Conservation (phyloP, 345 rosid genomes). For the Eucalyptus viminalis region DNA sequence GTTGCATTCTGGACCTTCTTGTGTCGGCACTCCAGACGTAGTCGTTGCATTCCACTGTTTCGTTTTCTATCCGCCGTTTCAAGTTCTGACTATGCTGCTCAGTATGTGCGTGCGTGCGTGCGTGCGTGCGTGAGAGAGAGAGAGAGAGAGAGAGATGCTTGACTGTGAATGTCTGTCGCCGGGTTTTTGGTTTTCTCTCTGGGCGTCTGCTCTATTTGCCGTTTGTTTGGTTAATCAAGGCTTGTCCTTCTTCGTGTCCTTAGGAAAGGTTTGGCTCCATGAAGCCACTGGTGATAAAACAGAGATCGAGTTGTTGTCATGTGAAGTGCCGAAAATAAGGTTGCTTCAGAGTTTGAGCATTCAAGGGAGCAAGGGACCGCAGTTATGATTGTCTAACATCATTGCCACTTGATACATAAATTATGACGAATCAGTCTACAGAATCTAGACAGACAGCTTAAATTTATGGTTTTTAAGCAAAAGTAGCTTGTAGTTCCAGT, state of each 20-base stretch:
- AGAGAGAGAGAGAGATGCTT: not conserved
- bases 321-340: conserved; percentile 56
- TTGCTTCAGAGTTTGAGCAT: conserved; percentile 66
- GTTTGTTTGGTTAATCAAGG: not conserved
- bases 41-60: not conserved
- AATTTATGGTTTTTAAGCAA: not conserved
- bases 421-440: not conserved
- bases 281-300: conserved; percentile 45
- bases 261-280: conserved; percentile 49
- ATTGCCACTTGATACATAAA: not conserved
- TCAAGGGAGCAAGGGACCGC: conserved; percentile 52
- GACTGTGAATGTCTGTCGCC: not conserved
- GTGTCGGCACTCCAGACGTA: not conserved
- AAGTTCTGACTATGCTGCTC: not conserved
- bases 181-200: not conserved
- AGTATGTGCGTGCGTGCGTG: not conserved
- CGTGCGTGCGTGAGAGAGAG: not conserved
- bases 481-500: not conserved
- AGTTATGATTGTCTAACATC: conserved; percentile 17
- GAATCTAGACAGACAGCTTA: not conserved
- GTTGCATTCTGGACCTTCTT: not conserved
- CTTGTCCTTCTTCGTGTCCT: not conserved
- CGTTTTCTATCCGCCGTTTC: not conserved
- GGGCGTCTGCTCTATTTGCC: not conserved
- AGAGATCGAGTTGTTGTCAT: conserved; percentile 48